A percentile compares a stretch with the other conserved stretches of the same genome.
These are phyloP conservation scores for Gossypium australe DNA, from an alignment of 345 rosid species.

Conservation along the genomic window DNA sequence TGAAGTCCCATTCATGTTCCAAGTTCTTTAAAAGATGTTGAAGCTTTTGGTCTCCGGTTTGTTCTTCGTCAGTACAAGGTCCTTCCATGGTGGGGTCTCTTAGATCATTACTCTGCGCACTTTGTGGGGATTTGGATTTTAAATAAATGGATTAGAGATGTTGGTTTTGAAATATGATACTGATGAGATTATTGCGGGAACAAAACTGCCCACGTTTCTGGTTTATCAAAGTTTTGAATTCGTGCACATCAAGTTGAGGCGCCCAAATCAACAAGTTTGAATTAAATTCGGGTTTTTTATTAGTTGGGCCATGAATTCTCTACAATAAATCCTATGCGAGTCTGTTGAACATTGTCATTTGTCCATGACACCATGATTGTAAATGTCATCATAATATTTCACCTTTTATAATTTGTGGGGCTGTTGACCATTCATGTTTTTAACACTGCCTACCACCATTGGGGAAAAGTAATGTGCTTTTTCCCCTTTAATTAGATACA, in stretches of 20 bases:
- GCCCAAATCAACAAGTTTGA: neutral
- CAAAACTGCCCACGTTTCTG: conserved; percentile 23
- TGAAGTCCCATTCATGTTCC: conserved; percentile 38
- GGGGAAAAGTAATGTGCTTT: neutral
- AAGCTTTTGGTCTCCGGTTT: conserved; percentile 19
- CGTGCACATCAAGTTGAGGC: neutral
- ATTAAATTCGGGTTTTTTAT: neutral
- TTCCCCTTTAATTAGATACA: neutral
- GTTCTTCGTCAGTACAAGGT: conserved; percentile 9
- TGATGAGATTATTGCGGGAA: conserved; percentile 14
- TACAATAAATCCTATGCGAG: too few relatives aligned
- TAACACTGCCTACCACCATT: neutral
- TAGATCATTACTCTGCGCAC: neutral
- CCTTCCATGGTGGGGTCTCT: conserved; percentile 31
- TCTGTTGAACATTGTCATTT: neutral
- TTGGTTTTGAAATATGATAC: conserved; percentile 24
- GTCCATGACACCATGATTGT: neutral
- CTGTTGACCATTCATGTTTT: neutral
- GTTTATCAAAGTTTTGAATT: conserved; percentile 16
- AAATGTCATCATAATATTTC: neutral
- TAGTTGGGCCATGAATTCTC: too few relatives aligned
- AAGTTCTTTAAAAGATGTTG: conserved; percentile 21
- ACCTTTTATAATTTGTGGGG: neutral
- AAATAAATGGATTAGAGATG: neutral
- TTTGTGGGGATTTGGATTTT: conserved; percentile 3